phyloP scores from a whole-genome alignment of 768 basidiomycete species.

The Zangia roseola region DNA sequence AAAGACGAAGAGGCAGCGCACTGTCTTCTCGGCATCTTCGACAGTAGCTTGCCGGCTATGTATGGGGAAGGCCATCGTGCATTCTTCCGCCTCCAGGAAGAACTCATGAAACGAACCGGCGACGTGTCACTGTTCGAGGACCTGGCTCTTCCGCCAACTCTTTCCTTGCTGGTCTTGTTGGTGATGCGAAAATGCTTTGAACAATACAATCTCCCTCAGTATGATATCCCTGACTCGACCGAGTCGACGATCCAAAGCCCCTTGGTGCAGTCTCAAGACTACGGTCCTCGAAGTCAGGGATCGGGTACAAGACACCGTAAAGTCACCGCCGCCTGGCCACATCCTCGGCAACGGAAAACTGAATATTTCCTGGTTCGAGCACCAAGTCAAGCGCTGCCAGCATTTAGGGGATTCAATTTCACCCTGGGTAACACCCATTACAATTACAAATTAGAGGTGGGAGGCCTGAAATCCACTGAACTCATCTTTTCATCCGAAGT shows the following conservation, averaged over 20 bases:
- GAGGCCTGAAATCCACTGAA: slow-evolving; percentile 7
- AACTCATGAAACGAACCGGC: slow-evolving; percentile 27
- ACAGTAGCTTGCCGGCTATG: slow-evolving; percentile 23
- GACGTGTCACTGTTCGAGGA: slow-evolving; percentile 27
- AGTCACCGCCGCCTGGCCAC: slow-evolving; percentile 17
- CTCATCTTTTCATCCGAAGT: slow-evolving; percentile 6
- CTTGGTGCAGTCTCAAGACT: slow-evolving; percentile 7
- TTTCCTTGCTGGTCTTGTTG: slow-evolving; percentile 23
- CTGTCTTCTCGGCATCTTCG: slow-evolving; percentile 31
- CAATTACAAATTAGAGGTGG: slow-evolving; percentile 13
- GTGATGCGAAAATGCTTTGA: slow-evolving; percentile 16
- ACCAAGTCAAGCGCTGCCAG: slow-evolving; percentile 14
- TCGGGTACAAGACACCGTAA: slow-evolving; percentile 4
- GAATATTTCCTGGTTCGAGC: slow-evolving; percentile 22
- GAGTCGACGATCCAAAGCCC: slow-evolving; percentile 8
- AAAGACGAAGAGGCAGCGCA: slow-evolving; percentile 32
- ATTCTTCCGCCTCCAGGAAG: slow-evolving; percentile 29
- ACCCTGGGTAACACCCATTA: neutral
- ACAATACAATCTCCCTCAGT: neutral
- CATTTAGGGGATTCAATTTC: neutral
- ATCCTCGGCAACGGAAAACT: slow-evolving; percentile 23
- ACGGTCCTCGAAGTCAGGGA: neutral
- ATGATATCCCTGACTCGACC: slow-evolving; percentile 2
- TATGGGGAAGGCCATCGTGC: slow-evolving; percentile 30
- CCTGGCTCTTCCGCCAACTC: slow-evolving; percentile 19